Conservation (phyloP, 108 stramenopile species). For the Stephanodiscus minutulus region DNA sequence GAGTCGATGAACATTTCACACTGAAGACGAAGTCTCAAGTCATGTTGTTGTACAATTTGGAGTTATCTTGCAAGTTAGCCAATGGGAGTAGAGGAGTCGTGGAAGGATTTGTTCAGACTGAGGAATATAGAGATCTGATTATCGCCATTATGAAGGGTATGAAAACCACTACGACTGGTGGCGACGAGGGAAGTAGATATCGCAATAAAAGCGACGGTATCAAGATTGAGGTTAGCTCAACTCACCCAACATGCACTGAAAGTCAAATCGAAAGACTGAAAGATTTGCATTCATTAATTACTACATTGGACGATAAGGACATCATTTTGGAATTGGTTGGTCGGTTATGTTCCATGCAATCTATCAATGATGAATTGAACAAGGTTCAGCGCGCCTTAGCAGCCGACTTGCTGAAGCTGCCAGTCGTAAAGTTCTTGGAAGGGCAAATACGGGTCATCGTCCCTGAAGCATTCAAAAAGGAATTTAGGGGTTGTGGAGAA, state of each 20-base stretch:
- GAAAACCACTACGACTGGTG: not conserved
- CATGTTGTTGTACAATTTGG: slow-evolving; percentile 68
- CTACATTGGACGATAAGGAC: slow-evolving; percentile 1
- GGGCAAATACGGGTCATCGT: slow-evolving; percentile 7
- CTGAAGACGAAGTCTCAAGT: slow-evolving; percentile 55
- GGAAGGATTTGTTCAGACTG: slow-evolving; percentile 30
- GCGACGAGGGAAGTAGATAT: not conserved
- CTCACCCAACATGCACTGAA: not conserved
- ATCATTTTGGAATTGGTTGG: not conserved
- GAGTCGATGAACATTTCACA: slow-evolving; percentile 7
- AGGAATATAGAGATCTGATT: slow-evolving; percentile 21
- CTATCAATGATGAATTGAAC: slow-evolving; percentile 1
- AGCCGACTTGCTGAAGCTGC: not conserved
- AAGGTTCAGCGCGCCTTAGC: not conserved
- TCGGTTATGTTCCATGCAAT: not conserved
- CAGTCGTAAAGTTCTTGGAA: slow-evolving; percentile 12
- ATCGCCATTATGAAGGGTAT: slow-evolving; percentile 2
- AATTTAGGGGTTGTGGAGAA: slow-evolving; percentile 11
- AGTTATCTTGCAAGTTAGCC: slow-evolving; percentile 41
- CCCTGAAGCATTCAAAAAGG: slow-evolving; percentile 11
- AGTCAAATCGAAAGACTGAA: not conserved
- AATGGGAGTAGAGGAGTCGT: slow-evolving; percentile 77
- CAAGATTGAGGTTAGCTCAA: not conserved
- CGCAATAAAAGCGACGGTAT: not conserved
- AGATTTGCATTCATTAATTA: not conserved